A percentile compares a stretch with the other conserved stretches of the same genome.
Conservation (phyloP, 768 basidiomycete genomes). For the Rhodotorula sphaerocarpa region DNA sequence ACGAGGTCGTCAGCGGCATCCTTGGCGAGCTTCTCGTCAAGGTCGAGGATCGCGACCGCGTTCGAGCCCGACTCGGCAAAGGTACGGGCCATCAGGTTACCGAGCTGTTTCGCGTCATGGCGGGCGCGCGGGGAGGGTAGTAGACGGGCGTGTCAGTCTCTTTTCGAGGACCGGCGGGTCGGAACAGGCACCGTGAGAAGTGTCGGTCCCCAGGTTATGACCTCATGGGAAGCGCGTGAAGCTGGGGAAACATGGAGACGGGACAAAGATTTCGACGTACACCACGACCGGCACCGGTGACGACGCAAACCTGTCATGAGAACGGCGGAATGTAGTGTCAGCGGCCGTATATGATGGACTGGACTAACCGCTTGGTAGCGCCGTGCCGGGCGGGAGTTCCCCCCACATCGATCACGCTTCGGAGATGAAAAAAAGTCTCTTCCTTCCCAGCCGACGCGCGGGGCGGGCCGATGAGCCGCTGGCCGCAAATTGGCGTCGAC, state of each 20-base stretch:
- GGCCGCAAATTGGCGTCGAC: no score
- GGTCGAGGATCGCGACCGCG: conserved; percentile 68
- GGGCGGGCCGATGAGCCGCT: no score
- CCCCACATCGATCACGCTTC: neutral
- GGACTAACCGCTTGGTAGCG: neutral
- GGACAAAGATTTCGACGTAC: conserved; percentile 12
- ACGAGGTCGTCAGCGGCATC: conserved; percentile 62
- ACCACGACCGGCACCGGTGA: conserved; percentile 88
- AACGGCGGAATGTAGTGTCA: neutral
- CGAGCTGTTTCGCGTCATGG: conserved; percentile 47
- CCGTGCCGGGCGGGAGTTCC: neutral
- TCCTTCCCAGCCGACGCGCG: neutral
- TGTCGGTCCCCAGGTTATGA: neutral
- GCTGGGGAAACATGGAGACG: neutral
- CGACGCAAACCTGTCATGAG: conserved; percentile 64
- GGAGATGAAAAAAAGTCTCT: neutral
- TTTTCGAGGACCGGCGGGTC: neutral
- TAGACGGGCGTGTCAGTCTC: no score
- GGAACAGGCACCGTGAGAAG: neutral
- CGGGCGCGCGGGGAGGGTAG: neutral
- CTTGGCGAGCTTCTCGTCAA: conserved; percentile 62
- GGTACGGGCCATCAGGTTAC: conserved; percentile 80
- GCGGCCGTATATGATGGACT: neutral
- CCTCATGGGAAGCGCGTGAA: neutral
- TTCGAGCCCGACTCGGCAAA: conserved; percentile 82